Percentiles rank a stretch among this genome's conserved stretches.
Evolutionary conservation across 805 yeast species (phyloP).

Genomic region (Yarrowia hollandica): DNA sequence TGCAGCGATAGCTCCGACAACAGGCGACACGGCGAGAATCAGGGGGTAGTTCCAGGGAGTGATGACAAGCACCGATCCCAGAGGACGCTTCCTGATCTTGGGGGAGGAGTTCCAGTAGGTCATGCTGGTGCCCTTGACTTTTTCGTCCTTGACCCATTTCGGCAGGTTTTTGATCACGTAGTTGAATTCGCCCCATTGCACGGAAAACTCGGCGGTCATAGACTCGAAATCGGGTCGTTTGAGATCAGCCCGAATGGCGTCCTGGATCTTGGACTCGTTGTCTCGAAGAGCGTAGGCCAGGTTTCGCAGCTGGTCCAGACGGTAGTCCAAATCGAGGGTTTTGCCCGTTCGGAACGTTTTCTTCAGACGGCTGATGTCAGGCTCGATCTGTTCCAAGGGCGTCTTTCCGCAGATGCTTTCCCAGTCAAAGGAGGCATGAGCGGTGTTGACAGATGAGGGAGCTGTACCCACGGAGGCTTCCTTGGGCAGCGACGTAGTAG

Average conservation of each 20-base stretch:
- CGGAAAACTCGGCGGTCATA: slow-evolving; percentile 54
- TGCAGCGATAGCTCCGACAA: slow-evolving; percentile 78
- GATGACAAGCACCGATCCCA: slow-evolving; percentile 69
- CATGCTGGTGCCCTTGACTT: slow-evolving; percentile 30
- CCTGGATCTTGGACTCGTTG: slow-evolving; percentile 52
- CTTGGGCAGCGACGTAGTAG: not conserved
- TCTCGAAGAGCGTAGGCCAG: slow-evolving; percentile 65
- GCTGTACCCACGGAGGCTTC: not conserved
- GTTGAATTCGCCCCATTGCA: slow-evolving; percentile 55
- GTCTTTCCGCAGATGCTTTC: slow-evolving; percentile 13
- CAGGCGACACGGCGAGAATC: slow-evolving; percentile 58
- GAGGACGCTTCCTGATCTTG: slow-evolving; percentile 40
- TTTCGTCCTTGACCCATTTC: slow-evolving; percentile 58
- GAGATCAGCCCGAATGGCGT: slow-evolving; percentile 66
- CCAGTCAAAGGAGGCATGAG: not conserved
- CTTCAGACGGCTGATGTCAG: slow-evolving; percentile 30
- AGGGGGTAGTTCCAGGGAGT: slow-evolving; percentile 81
- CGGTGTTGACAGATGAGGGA: not conserved
- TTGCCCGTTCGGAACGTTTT: slow-evolving; percentile 49
- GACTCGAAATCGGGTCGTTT: slow-evolving; percentile 66
- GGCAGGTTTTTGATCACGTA: slow-evolving; percentile 60
- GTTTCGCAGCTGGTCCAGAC: slow-evolving; percentile 65
- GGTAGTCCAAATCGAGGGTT: slow-evolving; percentile 51
- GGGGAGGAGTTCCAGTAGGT: slow-evolving; percentile 35
- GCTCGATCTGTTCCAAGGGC: not conserved